Percentiles rank a stretch among this genome's conserved stretches.
phyloP scores from a whole-genome alignment of 192 early-diverging fungal genomes.

The Coemansia umbellata region DNA sequence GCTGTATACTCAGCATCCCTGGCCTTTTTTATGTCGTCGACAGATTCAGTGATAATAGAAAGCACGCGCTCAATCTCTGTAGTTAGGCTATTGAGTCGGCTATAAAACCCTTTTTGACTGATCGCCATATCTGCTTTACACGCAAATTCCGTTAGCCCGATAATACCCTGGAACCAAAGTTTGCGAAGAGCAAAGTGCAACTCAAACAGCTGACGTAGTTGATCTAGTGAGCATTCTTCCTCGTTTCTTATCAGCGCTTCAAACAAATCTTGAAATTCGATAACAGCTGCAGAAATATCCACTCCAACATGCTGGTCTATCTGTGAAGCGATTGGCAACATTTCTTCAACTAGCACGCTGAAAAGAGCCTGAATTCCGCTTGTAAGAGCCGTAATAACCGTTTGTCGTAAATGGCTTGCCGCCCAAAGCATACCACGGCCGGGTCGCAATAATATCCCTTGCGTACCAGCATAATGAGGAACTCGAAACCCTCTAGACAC shows the following conservation, averaged over 20 bases:
- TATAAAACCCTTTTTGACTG: neutral
- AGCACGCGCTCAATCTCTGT: neutral
- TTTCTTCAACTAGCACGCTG: neutral
- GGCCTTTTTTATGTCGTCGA: neutral
- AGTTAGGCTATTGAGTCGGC: neutral
- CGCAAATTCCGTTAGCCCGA: neutral
- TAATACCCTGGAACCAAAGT: constrained; percentile 17
- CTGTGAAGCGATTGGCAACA: no score
- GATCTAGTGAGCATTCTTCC: constrained; percentile 7
- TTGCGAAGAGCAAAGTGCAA: constrained; percentile 26
- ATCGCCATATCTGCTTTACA: no score
- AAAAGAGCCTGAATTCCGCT: neutral
- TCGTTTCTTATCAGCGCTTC: neutral
- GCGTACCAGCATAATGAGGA: constrained; percentile 2
- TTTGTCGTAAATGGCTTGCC: constrained; percentile 13
- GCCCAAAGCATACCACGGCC: constrained; percentile 12
- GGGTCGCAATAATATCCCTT: neutral
- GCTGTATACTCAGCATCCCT: constrained; percentile 26
- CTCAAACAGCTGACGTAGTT: constrained; percentile 5
- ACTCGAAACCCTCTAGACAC: constrained; percentile 22
- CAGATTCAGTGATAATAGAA: neutral
- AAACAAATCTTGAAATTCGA: neutral
- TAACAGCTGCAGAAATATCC: neutral
- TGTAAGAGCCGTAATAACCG: neutral
- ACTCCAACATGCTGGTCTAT: no score